These are phyloP conservation scores for Lodderomyces theae DNA, from an alignment of 1,139 yeast genomes.

Conservation along the genomic window DNA sequence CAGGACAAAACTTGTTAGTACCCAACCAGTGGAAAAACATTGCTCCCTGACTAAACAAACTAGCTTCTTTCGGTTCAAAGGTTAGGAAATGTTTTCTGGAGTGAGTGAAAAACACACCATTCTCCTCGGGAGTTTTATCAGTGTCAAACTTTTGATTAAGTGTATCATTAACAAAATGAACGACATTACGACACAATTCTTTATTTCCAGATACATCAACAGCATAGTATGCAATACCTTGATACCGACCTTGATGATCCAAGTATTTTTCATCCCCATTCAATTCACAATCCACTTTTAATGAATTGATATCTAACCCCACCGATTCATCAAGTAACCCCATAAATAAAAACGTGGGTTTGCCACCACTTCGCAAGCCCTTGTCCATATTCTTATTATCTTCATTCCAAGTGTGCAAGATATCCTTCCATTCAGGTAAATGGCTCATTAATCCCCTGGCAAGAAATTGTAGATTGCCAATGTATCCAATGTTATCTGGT, in stretches of 20 bases:
- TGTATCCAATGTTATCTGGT: constrained; percentile 16
- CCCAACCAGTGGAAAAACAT: constrained; percentile 85
- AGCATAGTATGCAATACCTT: constrained; percentile 76
- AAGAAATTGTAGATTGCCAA: constrained; percentile 9
- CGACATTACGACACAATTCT: constrained; percentile 22
- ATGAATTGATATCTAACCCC: constrained; percentile 29
- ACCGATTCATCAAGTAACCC: constrained; percentile 64
- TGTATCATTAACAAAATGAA: constrained; percentile 18
- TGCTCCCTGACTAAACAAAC: constrained; percentile 74
- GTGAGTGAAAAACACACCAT: constrained; percentile 27
- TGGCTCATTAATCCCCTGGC: constrained; percentile 14
- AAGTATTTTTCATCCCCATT: constrained; percentile 29
- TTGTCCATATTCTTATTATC: constrained; percentile 36
- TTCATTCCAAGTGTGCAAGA: constrained; percentile 26
- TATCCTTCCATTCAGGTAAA: constrained; percentile 23
- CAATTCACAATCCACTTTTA: constrained; percentile 24
- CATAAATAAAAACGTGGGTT: constrained; percentile 56
- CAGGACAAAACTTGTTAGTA: constrained; percentile 78
- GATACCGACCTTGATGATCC: constrained; percentile 49
- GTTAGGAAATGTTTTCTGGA: constrained; percentile 38
- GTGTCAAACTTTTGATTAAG: constrained; percentile 13
- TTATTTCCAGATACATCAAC: constrained; percentile 55
- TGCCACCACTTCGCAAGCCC: constrained; percentile 28
- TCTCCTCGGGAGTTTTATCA: constrained; percentile 14
- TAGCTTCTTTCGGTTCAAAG: constrained; percentile 50